These are phyloP conservation scores for Penicillium coprophilum DNA, from an alignment of 495 filamentous ascomycete species.

Conservation along the genomic window DNA sequence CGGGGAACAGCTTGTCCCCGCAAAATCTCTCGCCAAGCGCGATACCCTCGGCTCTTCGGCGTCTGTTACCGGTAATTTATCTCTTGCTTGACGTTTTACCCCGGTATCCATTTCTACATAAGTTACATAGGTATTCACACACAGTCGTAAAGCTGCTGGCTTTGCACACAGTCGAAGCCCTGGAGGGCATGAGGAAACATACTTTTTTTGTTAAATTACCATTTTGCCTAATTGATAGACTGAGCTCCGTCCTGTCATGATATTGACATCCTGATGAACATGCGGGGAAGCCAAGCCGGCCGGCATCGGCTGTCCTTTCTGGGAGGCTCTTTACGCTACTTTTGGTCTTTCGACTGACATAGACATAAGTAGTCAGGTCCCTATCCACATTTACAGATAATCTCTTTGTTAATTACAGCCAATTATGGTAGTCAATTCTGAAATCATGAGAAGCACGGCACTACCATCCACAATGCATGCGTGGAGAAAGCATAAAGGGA, in stretches of 20 bases:
- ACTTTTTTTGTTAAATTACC: too few species aligned
- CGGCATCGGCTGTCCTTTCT: too few species aligned
- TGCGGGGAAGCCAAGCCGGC: too few species aligned
- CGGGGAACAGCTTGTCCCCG: constrained; percentile 2
- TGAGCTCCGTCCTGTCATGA: too few species aligned
- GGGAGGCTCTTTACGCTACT: too few species aligned
- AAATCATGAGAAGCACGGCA: not conserved
- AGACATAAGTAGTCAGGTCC: not conserved
- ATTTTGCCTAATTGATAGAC: too few species aligned
- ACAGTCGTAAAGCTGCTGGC: too few species aligned
- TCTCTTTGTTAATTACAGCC: not conserved
- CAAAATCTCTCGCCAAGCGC: not conserved
- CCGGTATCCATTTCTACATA: not conserved
- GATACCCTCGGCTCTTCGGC: constrained; percentile 1
- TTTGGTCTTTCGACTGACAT: too few species aligned
- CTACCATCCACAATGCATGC: constrained; percentile 21
- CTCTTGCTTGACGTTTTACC: not conserved
- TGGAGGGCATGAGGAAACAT: too few species aligned
- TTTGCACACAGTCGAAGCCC: too few species aligned
- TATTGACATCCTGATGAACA: too few species aligned
- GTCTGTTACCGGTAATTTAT: not conserved
- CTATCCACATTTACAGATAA: not conserved
- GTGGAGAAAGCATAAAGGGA: constrained; percentile 28
- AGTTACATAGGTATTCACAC: too few species aligned
- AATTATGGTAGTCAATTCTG: not conserved